Evolutionary conservation across 257 asterid species (phyloP), one percentile per base, ranked within the genome.

Genomic region (Pogostemon cablin): DNA sequence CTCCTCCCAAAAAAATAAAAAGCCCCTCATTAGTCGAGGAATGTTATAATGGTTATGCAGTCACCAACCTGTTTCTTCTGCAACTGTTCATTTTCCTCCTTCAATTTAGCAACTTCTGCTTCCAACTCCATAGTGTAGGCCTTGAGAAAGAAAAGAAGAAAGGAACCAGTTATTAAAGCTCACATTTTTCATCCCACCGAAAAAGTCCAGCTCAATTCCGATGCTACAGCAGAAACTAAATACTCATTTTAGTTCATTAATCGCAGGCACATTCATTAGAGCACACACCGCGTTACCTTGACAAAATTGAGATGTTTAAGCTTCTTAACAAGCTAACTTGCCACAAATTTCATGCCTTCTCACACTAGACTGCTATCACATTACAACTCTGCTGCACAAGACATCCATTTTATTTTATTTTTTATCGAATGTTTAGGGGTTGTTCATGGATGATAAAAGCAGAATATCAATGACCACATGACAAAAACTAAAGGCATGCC

Each of bases 101-200:
- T 92, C 65, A 92, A 80, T 75, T 88, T 88, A 56, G 95, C 93
- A 39, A 90, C 93, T 87, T 92, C 98, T 52, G 82, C 93, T 86
- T 92, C 98, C 86, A 92, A 78, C 72, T 92, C 98, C 84, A 67
- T 75, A 0, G 90, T 92, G 72, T 88, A 90, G 11, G 98, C 98
- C 98, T 90, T 65, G 7, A 58, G 72, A 39, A 44, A 48, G 6
- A 43, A n/a, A 48, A 0, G 60, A 69, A 68, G 12, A 78, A 44
- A 1, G 6, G 50, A 39, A 11, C 8, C 40, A 8, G 44, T 72
- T 42, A 72, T 10, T 4, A 41, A 44, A 47, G 20, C 56, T 42
- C 60, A 37, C 42, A 44, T 42, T 48, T 42, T 48, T 49, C 43
- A 6, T 59, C 40, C 57, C 15, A n/a, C 60, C 55, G 3, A 46